A percentile compares a stretch with the other conserved stretches of the same genome.
phyloP scores from a whole-genome alignment of 2,329 filamentous ascomycete genomes.

The Pseudocercospora pini-densiflorae region DNA sequence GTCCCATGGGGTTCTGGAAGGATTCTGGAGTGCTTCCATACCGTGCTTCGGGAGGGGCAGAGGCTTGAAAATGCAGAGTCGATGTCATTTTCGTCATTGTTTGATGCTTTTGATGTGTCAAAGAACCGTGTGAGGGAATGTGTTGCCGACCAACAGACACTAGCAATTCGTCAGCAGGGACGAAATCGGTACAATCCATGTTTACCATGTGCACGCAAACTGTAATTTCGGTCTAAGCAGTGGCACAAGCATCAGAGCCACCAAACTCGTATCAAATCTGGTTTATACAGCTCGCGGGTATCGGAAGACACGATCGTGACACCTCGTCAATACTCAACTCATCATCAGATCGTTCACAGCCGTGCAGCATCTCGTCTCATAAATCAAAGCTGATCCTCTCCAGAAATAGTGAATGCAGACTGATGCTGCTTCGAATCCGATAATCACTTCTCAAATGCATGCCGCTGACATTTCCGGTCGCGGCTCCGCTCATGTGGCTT shows the following conservation, averaged over 20 bases:
- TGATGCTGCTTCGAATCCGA: neutral
- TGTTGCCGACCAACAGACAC: neutral
- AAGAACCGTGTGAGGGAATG: neutral
- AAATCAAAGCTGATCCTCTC: neutral
- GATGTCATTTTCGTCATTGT: neutral
- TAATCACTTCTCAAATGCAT: neutral
- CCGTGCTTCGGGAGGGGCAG: neutral
- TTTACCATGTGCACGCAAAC: neutral
- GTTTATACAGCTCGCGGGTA: constrained; percentile 3
- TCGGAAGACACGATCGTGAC: neutral
- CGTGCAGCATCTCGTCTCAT: neutral
- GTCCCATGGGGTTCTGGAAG: constrained; percentile 9
- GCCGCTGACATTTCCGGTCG: neutral
- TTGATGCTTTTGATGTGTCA: neutral
- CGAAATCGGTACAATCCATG: neutral
- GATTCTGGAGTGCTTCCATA: neutral
- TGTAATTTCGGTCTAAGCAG: neutral
- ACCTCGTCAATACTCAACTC: neutral
- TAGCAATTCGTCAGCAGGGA: neutral
- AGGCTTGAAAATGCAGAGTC: neutral
- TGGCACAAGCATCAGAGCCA: neutral
- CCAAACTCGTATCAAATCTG: neutral
- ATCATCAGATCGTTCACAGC: constrained; percentile 3
- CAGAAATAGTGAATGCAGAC: neutral
- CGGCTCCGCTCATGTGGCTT: constrained; percentile 14